Conservation (phyloP, 2,329 filamentous ascomycete species). For the Calonectria multiphialidica region DNA sequence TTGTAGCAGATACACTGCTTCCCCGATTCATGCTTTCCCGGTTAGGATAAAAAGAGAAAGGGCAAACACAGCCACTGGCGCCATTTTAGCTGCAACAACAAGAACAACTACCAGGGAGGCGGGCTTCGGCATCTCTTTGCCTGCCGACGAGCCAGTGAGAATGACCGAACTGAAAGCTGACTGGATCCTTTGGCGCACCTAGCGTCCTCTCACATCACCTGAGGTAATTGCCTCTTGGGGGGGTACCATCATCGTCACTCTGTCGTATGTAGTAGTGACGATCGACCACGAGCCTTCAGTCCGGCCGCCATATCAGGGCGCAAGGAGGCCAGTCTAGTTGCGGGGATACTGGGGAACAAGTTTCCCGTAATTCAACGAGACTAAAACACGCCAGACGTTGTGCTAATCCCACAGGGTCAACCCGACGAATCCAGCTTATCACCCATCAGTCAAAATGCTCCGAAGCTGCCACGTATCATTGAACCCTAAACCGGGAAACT, state of each 20-base stretch:
- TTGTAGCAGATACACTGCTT: too few relatives aligned
- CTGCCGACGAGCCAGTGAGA: neutral
- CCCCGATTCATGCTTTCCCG: neutral
- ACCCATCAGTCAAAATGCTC: neutral
- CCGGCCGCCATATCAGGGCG: neutral
- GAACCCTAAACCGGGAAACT: neutral
- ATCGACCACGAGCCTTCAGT: neutral
- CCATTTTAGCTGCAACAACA: neutral
- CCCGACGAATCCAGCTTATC: neutral
- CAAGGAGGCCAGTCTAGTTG: slow-evolving; percentile 8
- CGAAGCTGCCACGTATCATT: neutral
- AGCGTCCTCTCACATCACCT: neutral
- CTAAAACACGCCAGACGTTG: neutral
- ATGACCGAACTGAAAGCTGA: neutral
- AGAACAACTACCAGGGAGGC: neutral
- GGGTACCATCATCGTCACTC: neutral
- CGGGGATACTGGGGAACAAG: neutral
- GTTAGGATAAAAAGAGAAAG: neutral
- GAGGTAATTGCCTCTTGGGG: neutral
- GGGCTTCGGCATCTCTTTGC: neutral
- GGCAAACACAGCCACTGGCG: neutral
- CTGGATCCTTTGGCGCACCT: neutral
- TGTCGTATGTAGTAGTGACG: neutral
- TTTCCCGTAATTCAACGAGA: neutral
- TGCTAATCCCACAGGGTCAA: neutral